phyloP scores from a whole-genome alignment of 768 basidiomycete species.

The Strobilomyces echinocephalus region DNA sequence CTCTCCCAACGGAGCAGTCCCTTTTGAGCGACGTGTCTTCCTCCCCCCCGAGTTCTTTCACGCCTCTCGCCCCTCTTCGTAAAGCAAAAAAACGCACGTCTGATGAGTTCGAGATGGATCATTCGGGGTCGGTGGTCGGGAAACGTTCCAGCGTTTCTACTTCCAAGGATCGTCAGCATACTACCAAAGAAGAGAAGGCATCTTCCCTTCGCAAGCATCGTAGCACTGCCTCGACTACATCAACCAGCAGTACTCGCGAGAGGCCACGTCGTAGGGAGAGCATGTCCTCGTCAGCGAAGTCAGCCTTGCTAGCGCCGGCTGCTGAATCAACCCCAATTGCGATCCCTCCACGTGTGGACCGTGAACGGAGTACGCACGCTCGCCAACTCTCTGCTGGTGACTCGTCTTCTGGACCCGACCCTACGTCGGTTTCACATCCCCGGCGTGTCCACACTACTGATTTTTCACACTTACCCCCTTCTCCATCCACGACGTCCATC shows the following conservation, averaged over 20 bases:
- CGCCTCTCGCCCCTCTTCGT: constrained; percentile 36
- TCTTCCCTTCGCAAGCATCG: constrained; percentile 59
- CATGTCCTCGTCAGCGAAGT: constrained; percentile 34
- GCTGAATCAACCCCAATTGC: constrained; percentile 23
- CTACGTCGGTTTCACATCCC: constrained; percentile 40
- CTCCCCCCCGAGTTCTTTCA: constrained; percentile 66
- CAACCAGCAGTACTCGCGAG: constrained; percentile 38
- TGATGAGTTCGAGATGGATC: constrained; percentile 79
- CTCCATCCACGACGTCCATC: constrained; percentile 86
- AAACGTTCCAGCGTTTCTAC: constrained; percentile 40
- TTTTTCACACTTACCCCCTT: constrained; percentile 87
- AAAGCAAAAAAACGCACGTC: constrained; percentile 73
- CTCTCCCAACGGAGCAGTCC: constrained; percentile 29
- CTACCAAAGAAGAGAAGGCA: constrained; percentile 46
- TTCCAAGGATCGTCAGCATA: constrained; percentile 24
- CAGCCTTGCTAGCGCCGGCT: constrained; percentile 1
- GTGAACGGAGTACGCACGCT: constrained; percentile 43
- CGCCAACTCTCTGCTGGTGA: constrained; percentile 68
- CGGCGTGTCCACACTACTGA: constrained; percentile 69
- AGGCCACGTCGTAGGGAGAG: constrained; percentile 51
- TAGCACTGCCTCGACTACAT: constrained; percentile 57
- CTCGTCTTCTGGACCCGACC: constrained; percentile 52
- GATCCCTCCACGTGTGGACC: constrained; percentile 21
- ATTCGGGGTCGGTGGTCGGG: constrained; percentile 54
- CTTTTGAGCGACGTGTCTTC: constrained; percentile 27